Percentiles rank a stretch among this genome's conserved stretches.
Conservation (phyloP, 2,329 filamentous ascomycete species). For the Huntiella bhutanensis region DNA sequence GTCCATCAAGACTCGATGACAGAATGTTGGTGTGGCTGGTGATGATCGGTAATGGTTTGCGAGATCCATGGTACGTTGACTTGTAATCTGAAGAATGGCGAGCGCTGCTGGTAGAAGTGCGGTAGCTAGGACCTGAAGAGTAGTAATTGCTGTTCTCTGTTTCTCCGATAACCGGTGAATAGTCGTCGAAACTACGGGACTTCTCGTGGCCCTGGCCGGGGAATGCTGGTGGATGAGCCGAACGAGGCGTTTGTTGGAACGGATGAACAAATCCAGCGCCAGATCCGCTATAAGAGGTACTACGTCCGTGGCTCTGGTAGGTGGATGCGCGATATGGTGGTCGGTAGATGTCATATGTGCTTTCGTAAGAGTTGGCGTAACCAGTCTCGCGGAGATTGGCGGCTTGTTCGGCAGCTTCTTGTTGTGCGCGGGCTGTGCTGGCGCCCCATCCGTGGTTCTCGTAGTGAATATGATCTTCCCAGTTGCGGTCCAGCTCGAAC, state of each 20-base stretch:
- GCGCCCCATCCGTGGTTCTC: constrained; percentile 19
- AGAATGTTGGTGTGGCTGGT: constrained; percentile 30
- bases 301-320: constrained; percentile 36
- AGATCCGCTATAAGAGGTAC: constrained; percentile 33
- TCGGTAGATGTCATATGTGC: constrained; percentile 3
- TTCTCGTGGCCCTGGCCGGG: neutral
- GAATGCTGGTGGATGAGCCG: constrained; percentile 32
- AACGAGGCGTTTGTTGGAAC: constrained; percentile 44
- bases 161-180: constrained; percentile 36
- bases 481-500: constrained; percentile 39
- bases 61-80: constrained; percentile 15
- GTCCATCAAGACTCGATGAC: constrained; percentile 14
- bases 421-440: constrained; percentile 15
- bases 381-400: neutral
- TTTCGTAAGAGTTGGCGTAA: constrained; percentile 1
- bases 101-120: constrained; percentile 6
- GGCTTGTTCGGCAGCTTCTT: neutral
- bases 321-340: constrained; percentile 14
- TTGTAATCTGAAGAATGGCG: constrained; percentile 6
- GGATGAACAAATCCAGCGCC: constrained; percentile 35
- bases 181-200: constrained; percentile 26
- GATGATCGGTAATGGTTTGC: constrained; percentile 22
- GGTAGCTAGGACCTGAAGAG: constrained; percentile 3
- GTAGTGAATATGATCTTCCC: constrained; percentile 33
- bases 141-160: constrained; percentile 24